Evolutionary conservation across 331 rosid species (phyloP).

Genomic region (Erythrophleum ivorense): DNA sequence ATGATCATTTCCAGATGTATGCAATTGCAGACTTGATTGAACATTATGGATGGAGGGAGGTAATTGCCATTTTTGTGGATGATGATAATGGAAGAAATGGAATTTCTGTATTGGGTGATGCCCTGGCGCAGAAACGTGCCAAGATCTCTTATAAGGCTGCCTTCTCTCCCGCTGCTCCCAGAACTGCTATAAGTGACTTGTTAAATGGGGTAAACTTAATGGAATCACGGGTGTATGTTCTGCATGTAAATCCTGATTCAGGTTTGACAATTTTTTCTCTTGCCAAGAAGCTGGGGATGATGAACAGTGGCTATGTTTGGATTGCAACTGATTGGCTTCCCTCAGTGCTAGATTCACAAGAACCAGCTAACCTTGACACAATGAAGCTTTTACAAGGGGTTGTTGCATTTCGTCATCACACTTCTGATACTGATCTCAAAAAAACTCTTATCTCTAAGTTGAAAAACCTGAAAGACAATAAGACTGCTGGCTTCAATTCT

Average conservation of each 20-base stretch:
- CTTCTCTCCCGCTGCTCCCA: conserved; percentile 61
- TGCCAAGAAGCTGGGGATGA: conserved; percentile 82
- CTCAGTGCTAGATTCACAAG: conserved; percentile 70
- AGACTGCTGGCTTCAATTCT: conserved; percentile 67
- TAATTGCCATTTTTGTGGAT: conserved; percentile 86
- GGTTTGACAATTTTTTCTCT: conserved; percentile 69
- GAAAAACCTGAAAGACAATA: conserved; percentile 46
- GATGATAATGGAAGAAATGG: conserved; percentile 95
- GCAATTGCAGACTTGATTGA: conserved; percentile 81
- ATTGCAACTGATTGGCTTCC: conserved; percentile 97
- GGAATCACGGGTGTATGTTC: conserved; percentile 92
- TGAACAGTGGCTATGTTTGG: conserved; percentile 79
- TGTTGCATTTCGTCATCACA: conserved; percentile 81
- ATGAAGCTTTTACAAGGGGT: conserved; percentile 82
- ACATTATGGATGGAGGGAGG: conserved; percentile 74
- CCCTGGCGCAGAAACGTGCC: conserved; percentile 70
- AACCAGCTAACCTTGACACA: conserved; percentile 46
- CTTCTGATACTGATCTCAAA: conserved; percentile 66
- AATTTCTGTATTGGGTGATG: conserved; percentile 75
- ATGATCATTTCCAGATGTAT: conserved; percentile 78
- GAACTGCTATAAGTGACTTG: conserved; percentile 55
- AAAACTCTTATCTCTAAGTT: conserved; percentile 58
- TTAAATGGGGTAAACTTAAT: conserved; percentile 70
- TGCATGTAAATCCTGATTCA: conserved; percentile 91
- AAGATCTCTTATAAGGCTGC: conserved; percentile 85